Evolutionary conservation across 2,329 filamentous ascomycete species (phyloP), one percentile per base, ranked within the genome.

Genomic region (Teratosphaeria gauchensis): DNA sequence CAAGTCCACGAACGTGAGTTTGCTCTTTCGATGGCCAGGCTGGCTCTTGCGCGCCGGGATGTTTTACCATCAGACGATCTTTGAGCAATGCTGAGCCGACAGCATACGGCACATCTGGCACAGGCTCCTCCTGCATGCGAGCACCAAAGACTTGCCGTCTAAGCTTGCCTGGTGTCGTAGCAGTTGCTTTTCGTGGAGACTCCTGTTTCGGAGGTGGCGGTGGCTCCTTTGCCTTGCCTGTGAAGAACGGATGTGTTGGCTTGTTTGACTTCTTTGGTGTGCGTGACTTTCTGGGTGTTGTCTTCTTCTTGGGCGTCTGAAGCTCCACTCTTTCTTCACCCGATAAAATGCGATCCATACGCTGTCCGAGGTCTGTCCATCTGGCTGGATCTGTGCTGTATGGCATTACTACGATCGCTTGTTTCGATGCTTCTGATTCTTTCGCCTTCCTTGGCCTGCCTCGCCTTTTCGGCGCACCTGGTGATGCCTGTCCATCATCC

Each of bases 11-110:
- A 51, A 91, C 74, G 70, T 90, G 88, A 0, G 79, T 74, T 69
- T 83, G 84, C 6, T 78, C 86, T 62, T 80, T 78, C 54, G 82
- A 80, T 42, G 89, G 89, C 86, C 89, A 94, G n/a, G 83, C 77
- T 3, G 89, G 82, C 57, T 88, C 79, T 62, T 78, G 76, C 8
- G 85, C 79, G 2, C 87, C 88, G 0, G 85, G 83, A n/a, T 87
- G 78, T 66, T 83, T 89, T 4, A 83, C 56, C 66, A 66, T 64
- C 51, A 72, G 59, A 31, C 71, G 62, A 55, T 71, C 70, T 56
- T 65, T 69, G n/a, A 71, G 61, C 32, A 70, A 56, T 6, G 63
- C 65, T 16, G 69, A 71, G 14, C 61, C 64, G 33, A 65, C 59
- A n/a, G 62, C 54, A 51, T 61, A 61, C 11, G 60, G 60, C 16